Evolutionary conservation across 768 basidiomycete species (phyloP), one percentile per base, ranked within the genome.

Genomic region (Podaxis mareebaensis): DNA sequence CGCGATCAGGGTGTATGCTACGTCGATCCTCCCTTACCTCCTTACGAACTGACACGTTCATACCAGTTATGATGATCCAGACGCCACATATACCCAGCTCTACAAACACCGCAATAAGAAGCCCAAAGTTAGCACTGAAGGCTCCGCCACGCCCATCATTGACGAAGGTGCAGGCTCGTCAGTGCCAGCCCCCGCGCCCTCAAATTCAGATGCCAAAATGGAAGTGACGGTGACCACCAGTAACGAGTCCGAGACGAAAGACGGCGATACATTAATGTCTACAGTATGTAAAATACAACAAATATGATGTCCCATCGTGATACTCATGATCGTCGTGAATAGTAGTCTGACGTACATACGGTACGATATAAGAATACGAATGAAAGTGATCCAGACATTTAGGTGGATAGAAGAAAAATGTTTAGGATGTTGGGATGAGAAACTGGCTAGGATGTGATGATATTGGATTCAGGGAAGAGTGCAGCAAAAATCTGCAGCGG

Each of bases 1-100:
- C 70, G 84, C 88, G 17, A 89, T 87, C n/a, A 93, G 93, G 84
- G 86, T 98, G 91, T 95, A 79, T 49, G 77, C 64, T 13, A 15
- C 44, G 40, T 10, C 44, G n/a, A 22, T 28, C 53, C 4, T 44
- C 6, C 39, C 54, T 22, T 4, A 17, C n/a, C 46, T 20, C 12
- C 13, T 28, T 12, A 13, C 11, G 22, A 51, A 15, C 36, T 30
- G 26, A n/a, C 52, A 2, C 33, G 22, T 39, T n/a, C 7, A 44
- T 53, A 20, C 26, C 64, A 90, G 88, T 46, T 87, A 85, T 66
- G 86, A 92, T 67, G 85, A 92, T 64, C 87, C 87, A 2, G 78
- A 72, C 13, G 89, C 89, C 3, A 81, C 78, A 52, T 83, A 83
- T 10, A 82, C 83, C 6, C 75, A 80, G 63, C 76, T 79, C 28